Conservation (phyloP, 176 grass and related monocot genomes). For the Coix lacrymajobi region DNA sequence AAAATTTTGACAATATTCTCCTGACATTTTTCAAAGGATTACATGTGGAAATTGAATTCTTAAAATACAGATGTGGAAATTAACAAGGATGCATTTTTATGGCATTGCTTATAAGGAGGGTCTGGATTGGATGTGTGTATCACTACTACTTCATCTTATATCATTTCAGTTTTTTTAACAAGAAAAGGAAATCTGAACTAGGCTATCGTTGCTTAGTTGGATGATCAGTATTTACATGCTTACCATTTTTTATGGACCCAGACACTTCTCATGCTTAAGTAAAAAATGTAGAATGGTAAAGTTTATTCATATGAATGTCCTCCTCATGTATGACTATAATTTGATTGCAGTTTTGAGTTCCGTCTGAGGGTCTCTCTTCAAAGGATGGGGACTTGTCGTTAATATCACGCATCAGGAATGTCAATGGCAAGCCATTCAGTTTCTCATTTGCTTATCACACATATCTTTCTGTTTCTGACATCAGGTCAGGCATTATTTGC, state of each 20-base stretch:
- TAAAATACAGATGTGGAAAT: background rate
- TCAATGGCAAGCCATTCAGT: slow-evolving; percentile 86
- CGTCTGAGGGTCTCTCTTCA: slow-evolving; percentile 78
- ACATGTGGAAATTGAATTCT: background rate
- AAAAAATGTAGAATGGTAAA: background rate
- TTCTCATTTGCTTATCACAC: slow-evolving; percentile 99
- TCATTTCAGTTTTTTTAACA: background rate
- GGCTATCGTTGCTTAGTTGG: background rate
- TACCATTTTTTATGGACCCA: background rate
- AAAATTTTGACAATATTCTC: background rate
- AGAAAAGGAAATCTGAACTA: background rate
- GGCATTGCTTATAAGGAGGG: background rate
- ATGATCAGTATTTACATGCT: background rate
- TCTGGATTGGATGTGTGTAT: background rate
- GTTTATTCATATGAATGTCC: background rate
- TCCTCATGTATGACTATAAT: background rate
- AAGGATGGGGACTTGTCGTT: slow-evolving; percentile 69
- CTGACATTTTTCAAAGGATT: background rate
- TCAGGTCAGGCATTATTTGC: slow-evolving; percentile 54
- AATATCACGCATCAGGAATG: slow-evolving; percentile 74
- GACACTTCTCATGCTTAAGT: background rate
- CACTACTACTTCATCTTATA: background rate
- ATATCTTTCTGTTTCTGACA: slow-evolving; percentile 89
- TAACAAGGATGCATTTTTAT: background rate
- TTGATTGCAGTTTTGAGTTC: slow-evolving; percentile 76